Percentiles rank a stretch among this genome's conserved stretches.
These are phyloP conservation scores for Yamadazyma membranifaciens DNA, from an alignment of 1,139 yeast species.

Conservation along the genomic window DNA sequence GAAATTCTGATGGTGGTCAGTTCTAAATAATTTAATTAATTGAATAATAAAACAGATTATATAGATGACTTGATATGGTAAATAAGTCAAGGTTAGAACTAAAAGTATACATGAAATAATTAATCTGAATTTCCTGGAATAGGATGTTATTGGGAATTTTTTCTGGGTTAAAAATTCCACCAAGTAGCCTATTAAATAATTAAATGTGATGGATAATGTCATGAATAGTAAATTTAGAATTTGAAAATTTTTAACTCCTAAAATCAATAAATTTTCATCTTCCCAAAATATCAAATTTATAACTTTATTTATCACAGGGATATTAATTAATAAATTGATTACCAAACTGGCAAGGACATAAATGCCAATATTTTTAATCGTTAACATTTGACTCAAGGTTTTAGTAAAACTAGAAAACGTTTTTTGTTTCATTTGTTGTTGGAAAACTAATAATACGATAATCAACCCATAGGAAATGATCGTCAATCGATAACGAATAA, in stretches of 20 bases:
- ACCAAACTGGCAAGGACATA: constrained; percentile 37
- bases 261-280: constrained; percentile 5
- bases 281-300: constrained; percentile 19
- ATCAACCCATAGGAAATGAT: constrained; percentile 57
- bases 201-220: constrained; percentile 9
- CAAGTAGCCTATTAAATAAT: constrained; percentile 6
- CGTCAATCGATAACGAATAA: constrained; percentile 63
- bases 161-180: constrained; percentile 3
- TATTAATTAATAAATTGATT: constrained; percentile 48
- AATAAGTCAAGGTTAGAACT: constrained; percentile 30
- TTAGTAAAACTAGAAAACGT: constrained; percentile 18
- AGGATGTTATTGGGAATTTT: background rate
- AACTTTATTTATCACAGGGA: constrained; percentile 19
- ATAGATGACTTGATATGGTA: constrained; percentile 81
- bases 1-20: constrained; percentile 35
- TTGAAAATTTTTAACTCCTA: constrained; percentile 11
- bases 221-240: constrained; percentile 11
- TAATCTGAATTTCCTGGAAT: constrained; percentile 5
- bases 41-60: constrained; percentile 58
- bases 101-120: constrained; percentile 8
- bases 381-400: constrained; percentile 9
- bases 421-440: constrained; percentile 33
- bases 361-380: constrained; percentile 1
- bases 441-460: constrained; percentile 42
- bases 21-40: constrained; percentile 40